These are phyloP conservation scores for Populus pruinosa DNA, from an alignment of 345 rosid genomes.

Conservation along the genomic window DNA sequence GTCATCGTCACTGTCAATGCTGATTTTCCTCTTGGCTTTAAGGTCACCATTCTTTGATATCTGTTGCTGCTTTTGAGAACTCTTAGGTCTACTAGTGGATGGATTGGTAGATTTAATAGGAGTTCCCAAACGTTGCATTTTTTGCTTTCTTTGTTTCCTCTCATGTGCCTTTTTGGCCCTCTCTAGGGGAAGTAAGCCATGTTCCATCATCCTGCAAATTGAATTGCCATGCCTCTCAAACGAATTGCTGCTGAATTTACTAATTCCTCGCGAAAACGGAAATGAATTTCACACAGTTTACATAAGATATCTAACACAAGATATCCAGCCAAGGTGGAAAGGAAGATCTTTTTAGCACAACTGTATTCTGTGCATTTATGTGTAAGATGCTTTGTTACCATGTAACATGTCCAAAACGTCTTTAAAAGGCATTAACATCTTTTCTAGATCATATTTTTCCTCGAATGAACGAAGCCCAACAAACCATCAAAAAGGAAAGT, in stretches of 20 bases:
- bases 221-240: background rate
- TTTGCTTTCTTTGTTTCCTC: constrained; percentile 88
- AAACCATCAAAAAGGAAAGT: background rate
- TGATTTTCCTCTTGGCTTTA: constrained; percentile 59
- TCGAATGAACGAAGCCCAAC: background rate
- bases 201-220: constrained; percentile 91
- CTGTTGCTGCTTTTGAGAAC: constrained; percentile 55
- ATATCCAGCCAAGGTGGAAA: background rate
- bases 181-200: constrained; percentile 76
- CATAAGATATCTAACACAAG: background rate
- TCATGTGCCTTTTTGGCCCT: constrained; percentile 69
- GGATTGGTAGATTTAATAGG: constrained; percentile 54
- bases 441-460: background rate
- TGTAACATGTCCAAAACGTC: background rate
- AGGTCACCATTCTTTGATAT: constrained; percentile 55
- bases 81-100: constrained; percentile 43
- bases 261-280: background rate
- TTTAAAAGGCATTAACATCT: background rate
- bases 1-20: constrained; percentile 45
- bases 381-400: background rate
- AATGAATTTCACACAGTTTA: background rate
- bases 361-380: background rate
- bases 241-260: too few species aligned
- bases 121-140: constrained; percentile 64
- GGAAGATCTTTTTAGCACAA: background rate